Evolutionary conservation across 2,329 filamentous ascomycete species (phyloP), one percentile per base, ranked within the genome.

Genomic region (Cladosporium sp.): DNA sequence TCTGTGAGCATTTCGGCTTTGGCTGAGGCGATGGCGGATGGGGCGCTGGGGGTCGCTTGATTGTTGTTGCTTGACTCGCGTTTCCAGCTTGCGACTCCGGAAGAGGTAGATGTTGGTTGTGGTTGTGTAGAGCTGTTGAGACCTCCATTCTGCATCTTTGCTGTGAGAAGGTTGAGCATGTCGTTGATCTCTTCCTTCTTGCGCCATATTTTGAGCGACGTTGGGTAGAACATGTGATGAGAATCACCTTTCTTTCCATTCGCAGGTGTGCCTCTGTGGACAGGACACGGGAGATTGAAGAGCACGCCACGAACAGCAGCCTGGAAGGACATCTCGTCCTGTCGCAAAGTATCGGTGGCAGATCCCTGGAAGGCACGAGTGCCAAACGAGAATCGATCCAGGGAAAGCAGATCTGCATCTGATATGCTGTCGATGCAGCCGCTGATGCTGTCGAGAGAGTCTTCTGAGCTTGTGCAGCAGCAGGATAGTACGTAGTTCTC

Each of bases 301-400:
- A 97, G 79, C 58, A 98, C 79, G 0, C 95, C 95, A 14, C 93
- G 88, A 0, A 96, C 91, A 5, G 93, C 93, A 21, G 94, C 89
- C 70, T 99, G 92, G 69, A 97, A 98, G 26, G 91, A 89, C 75
- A 99, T 93, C 74, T 99, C 95, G 68, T 97, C 93, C 77, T 98
- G 94, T 7, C 93, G 89, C 11, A 98, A 80, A 16, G 89, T 84
- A 67, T 97, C 94, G 62, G 76, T 89, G 83, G 76, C 81, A 68
- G 75, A 79, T 78, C 82, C 73, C 80, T 84, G 69, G 70, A 79
- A 78, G 74, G 74, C 78, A 26, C 84, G 81, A 6, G 79, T 81
- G 3, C 88, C 86, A 43, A 84, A 81, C 0, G 86, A 86, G 67
- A 92, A 91, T 67, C 87, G 87, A 7, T 91, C 91, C 1, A 91